phyloP scores from a whole-genome alignment of 164 flowering plant genomes.

The Sextonia rubra region DNA sequence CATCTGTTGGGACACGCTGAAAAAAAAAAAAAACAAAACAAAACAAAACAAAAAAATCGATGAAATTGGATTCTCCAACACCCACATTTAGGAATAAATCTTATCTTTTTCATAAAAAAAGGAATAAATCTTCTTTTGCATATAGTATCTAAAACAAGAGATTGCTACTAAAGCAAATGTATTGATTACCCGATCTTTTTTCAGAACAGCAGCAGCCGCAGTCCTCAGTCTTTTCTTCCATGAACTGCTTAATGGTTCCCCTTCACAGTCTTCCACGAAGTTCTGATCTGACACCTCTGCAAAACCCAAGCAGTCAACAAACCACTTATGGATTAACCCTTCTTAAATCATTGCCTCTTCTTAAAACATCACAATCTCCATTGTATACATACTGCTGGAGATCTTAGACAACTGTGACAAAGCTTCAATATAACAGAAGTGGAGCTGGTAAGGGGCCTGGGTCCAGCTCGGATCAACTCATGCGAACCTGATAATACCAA shows the following conservation, averaged over 20 bases:
- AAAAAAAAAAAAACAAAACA: not conserved
- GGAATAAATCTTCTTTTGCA: not conserved
- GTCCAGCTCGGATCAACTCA: not conserved
- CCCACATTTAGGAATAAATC: not conserved
- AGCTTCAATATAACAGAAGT: not conserved
- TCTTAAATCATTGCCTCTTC: not conserved
- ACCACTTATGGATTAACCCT: not conserved
- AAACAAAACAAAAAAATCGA: not conserved
- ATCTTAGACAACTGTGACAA: not conserved
- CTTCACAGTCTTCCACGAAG: not conserved
- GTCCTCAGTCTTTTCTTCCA: slow-evolving; percentile 1
- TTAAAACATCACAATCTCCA: not conserved
- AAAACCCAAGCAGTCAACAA: not conserved
- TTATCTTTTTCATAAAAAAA: too few relatives aligned
- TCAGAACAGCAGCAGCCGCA: not conserved
- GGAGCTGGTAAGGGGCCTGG: not conserved
- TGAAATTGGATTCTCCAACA: not conserved
- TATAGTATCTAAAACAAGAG: not conserved
- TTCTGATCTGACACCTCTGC: slow-evolving; percentile 1
- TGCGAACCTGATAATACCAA: not conserved
- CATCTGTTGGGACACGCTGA: slow-evolving; percentile 1
- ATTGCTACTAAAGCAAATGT: not conserved
- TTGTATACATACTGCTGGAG: not conserved
- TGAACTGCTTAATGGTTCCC: not conserved
- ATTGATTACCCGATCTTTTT: slow-evolving; percentile 9